Percentiles rank a stretch among this genome's conserved stretches.
Evolutionary conservation across 2,329 filamentous ascomycete genomes (phyloP).

Genomic region (Aureobasidium sp.): DNA sequence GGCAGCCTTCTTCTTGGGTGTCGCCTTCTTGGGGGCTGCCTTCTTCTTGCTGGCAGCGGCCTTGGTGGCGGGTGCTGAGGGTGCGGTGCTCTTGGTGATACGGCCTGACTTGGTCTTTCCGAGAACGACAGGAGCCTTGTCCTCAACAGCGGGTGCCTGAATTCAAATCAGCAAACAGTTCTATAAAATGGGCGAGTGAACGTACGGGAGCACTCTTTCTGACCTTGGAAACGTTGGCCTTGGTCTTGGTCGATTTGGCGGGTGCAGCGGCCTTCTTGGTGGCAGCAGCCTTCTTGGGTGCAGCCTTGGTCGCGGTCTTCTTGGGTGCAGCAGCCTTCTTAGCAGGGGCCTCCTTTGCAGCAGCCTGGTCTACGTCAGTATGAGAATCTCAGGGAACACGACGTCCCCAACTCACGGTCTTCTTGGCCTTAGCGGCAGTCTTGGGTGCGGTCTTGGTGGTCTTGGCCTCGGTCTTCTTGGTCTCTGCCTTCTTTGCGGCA

Average conservation of each 20-base stretch:
- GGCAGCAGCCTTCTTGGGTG: constrained; percentile 31
- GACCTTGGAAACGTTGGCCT: constrained; percentile 41
- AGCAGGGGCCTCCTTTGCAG: constrained; percentile 31
- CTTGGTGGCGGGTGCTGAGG: constrained; percentile 33
- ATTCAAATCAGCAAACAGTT: background rate
- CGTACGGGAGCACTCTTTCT: constrained; percentile 36
- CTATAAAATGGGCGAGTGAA: constrained; percentile 10
- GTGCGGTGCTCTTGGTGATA: constrained; percentile 62
- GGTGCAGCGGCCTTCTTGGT: constrained; percentile 26
- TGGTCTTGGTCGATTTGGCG: constrained; percentile 32
- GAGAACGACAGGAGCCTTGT: constrained; percentile 59
- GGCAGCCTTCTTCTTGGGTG: constrained; percentile 38
- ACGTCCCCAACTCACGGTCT: constrained; percentile 17
- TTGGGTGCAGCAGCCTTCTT: constrained; percentile 23
- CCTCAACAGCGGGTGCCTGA: constrained; percentile 59
- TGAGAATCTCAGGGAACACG: background rate
- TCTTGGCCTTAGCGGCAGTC: constrained; percentile 39
- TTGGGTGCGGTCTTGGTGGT: constrained; percentile 40
- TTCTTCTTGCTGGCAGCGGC: constrained; percentile 39
- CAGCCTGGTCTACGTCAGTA: constrained; percentile 28
- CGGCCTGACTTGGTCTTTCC: constrained; percentile 82
- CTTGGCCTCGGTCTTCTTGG: constrained; percentile 26
- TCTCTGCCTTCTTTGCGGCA: constrained; percentile 26
- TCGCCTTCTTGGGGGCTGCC: constrained; percentile 35
- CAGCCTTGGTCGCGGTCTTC: constrained; percentile 26